A percentile compares a stretch with the other conserved stretches of the same genome.
Evolutionary conservation across 2,329 filamentous ascomycete species (phyloP).

Genomic region (Claviceps monticola): DNA sequence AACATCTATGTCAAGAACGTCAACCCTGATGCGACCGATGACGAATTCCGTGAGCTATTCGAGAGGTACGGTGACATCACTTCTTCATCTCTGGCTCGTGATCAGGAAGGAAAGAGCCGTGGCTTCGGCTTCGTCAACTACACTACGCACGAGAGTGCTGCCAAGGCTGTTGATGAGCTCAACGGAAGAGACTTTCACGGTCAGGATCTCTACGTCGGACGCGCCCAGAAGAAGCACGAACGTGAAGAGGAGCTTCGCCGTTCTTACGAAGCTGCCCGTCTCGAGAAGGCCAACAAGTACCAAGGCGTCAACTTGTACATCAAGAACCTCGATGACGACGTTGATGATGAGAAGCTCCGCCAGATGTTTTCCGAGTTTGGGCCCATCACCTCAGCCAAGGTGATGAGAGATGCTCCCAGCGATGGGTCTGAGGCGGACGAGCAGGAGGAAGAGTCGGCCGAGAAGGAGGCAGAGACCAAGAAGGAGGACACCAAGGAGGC

Average conservation of each 20-base stretch:
- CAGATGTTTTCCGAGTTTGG: conserved; percentile 85
- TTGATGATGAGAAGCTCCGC: conserved; percentile 95
- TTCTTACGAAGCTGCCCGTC: conserved; percentile 93
- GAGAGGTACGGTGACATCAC: conserved; percentile 89
- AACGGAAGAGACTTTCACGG: conserved; percentile 86
- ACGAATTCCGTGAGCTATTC: conserved; percentile 89
- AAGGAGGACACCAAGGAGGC: conserved; percentile 33
- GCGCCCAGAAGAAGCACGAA: conserved; percentile 99
- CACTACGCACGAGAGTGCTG: conserved; percentile 76
- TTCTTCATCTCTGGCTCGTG: conserved; percentile 84
- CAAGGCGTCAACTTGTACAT: conserved; percentile 99
- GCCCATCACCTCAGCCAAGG: conserved; percentile 95
- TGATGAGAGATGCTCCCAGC: conserved; percentile 74
- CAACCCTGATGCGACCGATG: conserved; percentile 67
- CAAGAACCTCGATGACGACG: conserved; percentile 95
- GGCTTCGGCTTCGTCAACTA: conserved; percentile 96
- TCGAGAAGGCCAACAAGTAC: conserved; percentile 99
- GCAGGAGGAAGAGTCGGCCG: conserved; percentile 36
- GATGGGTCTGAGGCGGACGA: conserved; percentile 42
- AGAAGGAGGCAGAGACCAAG: conserved; percentile 34
- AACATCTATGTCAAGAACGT: conserved; percentile 99
- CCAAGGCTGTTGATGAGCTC: conserved; percentile 77
- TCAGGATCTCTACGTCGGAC: conserved; percentile 93
- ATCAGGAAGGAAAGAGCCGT: conserved; percentile 81
- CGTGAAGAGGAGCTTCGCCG: conserved; percentile 98